A percentile compares a stretch with the other conserved stretches of the same genome.
Evolutionary conservation across 2,329 filamentous ascomycete genomes (phyloP).

Genomic region (Fusarium coicis): DNA sequence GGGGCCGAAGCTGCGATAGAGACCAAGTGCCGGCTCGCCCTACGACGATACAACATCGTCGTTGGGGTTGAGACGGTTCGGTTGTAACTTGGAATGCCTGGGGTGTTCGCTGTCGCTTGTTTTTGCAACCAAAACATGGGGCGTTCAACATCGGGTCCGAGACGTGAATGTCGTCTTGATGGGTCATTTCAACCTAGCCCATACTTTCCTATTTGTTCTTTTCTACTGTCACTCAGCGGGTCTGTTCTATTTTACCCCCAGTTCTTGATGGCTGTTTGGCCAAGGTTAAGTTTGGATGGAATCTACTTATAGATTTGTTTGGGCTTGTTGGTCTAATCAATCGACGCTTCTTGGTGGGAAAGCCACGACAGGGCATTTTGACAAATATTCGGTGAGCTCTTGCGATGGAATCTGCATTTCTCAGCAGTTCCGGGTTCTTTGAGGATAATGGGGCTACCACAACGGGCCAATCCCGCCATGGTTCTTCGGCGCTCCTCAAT

Average conservation of each 20-base stretch:
- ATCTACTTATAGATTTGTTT: background rate
- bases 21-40: slow-evolving; percentile 49
- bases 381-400: background rate
- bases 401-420: background rate
- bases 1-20: slow-evolving; percentile 36
- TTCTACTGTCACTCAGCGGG: slow-evolving; percentile 26
- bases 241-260: slow-evolving; percentile 19
- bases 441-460: background rate
- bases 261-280: slow-evolving; percentile 9
- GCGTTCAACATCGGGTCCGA: slow-evolving; percentile 82
- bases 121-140: slow-evolving; percentile 88
- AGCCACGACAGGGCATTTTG: background rate
- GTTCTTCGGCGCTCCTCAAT: slow-evolving; percentile 2
- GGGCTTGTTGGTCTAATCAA: slow-evolving; percentile 14
- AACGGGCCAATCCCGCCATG: background rate
- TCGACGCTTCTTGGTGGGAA: slow-evolving; percentile 12
- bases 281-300: background rate
- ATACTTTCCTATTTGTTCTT: slow-evolving; percentile 36
- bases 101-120: slow-evolving; percentile 79
- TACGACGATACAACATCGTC: slow-evolving; percentile 80
- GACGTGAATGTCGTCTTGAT: slow-evolving; percentile 66
- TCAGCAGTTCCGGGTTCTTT: background rate
- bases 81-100: slow-evolving; percentile 70
- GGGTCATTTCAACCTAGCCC: slow-evolving; percentile 75
- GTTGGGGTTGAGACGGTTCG: slow-evolving; percentile 53